Percentiles rank a stretch among this genome's conserved stretches.
Evolutionary conservation across 2,329 filamentous ascomycete species (phyloP).

Genomic region (Neobulgaria alba): DNA sequence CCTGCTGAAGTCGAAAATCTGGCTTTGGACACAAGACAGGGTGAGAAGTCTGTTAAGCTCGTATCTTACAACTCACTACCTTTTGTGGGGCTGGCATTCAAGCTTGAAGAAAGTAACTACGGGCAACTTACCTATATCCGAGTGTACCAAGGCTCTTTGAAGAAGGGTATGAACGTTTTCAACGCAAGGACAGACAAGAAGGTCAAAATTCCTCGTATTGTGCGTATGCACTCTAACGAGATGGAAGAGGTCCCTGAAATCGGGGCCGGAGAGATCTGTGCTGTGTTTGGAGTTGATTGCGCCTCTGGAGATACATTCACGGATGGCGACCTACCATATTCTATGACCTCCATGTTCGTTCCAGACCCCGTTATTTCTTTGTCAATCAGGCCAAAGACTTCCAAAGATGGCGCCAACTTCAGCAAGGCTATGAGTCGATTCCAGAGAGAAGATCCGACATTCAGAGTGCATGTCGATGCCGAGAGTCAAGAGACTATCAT

Average conservation of each 20-base stretch:
- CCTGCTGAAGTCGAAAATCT: constrained; percentile 82
- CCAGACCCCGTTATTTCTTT: constrained; percentile 97
- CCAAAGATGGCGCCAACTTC: constrained; percentile 87
- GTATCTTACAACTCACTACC: constrained; percentile 89
- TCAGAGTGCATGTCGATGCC: constrained; percentile 83
- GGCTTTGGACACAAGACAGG: constrained; percentile 73
- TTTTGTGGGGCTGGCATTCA: constrained; percentile 94
- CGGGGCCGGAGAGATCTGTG: constrained; percentile 94
- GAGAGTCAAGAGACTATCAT: constrained; percentile 97
- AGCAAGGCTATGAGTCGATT: constrained; percentile 98
- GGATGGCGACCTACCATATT: constrained; percentile 83
- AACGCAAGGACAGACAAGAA: constrained; percentile 94
- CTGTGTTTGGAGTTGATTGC: constrained; percentile 96
- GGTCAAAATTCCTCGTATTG: constrained; percentile 92
- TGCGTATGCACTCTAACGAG: constrained; percentile 98
- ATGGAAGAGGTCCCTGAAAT: constrained; percentile 96
- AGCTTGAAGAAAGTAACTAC: constrained; percentile 97
- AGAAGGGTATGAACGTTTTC: constrained; percentile 83
- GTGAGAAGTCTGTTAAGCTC: constrained; percentile 74
- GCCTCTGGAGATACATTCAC: constrained; percentile 98
- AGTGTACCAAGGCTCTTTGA: constrained; percentile 88
- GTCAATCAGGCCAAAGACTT: constrained; percentile 92
- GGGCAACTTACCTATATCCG: constrained; percentile 97
- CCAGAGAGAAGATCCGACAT: constrained; percentile 96
- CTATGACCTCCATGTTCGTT: constrained; percentile 97